Percentiles rank a stretch among this genome's conserved stretches.
Evolutionary conservation across 306 rosid species (phyloP).

Genomic region (Castanea sativa): DNA sequence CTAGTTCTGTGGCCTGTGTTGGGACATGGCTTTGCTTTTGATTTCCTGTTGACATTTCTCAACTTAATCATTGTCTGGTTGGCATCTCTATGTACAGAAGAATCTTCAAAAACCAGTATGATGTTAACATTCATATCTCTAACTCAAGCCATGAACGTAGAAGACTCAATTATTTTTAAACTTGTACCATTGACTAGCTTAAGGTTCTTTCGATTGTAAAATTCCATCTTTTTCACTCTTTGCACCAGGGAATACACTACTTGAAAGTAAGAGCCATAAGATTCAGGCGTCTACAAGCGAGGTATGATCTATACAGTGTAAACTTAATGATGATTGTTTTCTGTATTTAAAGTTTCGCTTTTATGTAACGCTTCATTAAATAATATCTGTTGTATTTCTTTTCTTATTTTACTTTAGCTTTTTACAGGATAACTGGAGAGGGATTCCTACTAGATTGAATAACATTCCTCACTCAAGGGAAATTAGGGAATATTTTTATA

Average conservation of each 20-base stretch:
- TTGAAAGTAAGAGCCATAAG: conserved; percentile 32
- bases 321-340: conserved; percentile 10
- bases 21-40: background rate
- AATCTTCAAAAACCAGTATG: background rate
- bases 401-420: conserved; percentile 45
- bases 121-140: background rate
- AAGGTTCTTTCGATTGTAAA: conserved; percentile 7
- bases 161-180: background rate
- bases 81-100: background rate
- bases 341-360: background rate
- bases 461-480: conserved; percentile 96
- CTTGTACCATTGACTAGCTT: background rate
- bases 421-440: conserved; percentile 89
- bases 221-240: conserved; percentile 11
- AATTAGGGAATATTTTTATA: conserved; percentile 81
- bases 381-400: conserved; percentile 19
- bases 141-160: background rate
- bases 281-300: conserved; percentile 40
- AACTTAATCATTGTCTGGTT: background rate
- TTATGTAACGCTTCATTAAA: conserved; percentile 1
- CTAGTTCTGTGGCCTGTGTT: background rate
- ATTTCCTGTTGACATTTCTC: background rate
- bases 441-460: conserved; percentile 88
- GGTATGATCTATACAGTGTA: conserved; percentile 37
- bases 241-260: conserved; percentile 49